Evolutionary conservation across 2,329 filamentous ascomycete species (phyloP).

Genomic region (Talaromyces verruculosus): DNA sequence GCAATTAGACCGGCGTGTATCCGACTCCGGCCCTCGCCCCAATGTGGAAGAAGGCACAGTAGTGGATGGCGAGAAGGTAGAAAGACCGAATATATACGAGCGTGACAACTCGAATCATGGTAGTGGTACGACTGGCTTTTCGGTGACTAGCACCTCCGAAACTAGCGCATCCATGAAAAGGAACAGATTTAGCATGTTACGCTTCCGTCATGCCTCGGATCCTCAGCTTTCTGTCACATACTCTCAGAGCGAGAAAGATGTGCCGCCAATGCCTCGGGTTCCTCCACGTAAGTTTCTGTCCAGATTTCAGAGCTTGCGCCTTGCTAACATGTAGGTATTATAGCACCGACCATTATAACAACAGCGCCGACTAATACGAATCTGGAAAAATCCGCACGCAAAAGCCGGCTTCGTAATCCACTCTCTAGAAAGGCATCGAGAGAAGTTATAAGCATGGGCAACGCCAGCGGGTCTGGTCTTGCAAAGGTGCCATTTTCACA

Average conservation of each 20-base stretch:
- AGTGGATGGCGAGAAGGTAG: constrained; percentile 23
- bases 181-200: constrained; percentile 66
- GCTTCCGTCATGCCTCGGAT: constrained; percentile 90
- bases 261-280: constrained; percentile 41
- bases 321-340: constrained; percentile 12
- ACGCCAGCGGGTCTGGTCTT: constrained; percentile 18
- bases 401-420: constrained; percentile 42
- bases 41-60: constrained; percentile 13
- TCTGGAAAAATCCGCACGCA: constrained; percentile 47
- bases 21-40: constrained; percentile 37
- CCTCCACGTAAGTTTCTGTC: constrained; percentile 37
- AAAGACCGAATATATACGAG: constrained; percentile 19
- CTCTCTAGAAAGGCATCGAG: constrained; percentile 36
- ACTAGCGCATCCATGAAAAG: constrained; percentile 26
- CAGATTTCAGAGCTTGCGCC: background rate
- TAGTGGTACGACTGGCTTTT: background rate
- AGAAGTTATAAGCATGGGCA: constrained; percentile 31
- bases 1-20: constrained; percentile 33
- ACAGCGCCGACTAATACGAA: constrained; percentile 77
- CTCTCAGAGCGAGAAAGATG: constrained; percentile 60
- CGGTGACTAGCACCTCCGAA: constrained; percentile 1
- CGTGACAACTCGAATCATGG: constrained; percentile 3
- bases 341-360: constrained; percentile 74
- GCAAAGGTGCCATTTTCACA: constrained; percentile 13
- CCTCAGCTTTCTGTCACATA: constrained; percentile 79